A percentile compares a stretch with the other conserved stretches of the same genome.
Evolutionary conservation across 2,329 filamentous ascomycete genomes (phyloP).

Genomic region (Aspergillus intermedius): DNA sequence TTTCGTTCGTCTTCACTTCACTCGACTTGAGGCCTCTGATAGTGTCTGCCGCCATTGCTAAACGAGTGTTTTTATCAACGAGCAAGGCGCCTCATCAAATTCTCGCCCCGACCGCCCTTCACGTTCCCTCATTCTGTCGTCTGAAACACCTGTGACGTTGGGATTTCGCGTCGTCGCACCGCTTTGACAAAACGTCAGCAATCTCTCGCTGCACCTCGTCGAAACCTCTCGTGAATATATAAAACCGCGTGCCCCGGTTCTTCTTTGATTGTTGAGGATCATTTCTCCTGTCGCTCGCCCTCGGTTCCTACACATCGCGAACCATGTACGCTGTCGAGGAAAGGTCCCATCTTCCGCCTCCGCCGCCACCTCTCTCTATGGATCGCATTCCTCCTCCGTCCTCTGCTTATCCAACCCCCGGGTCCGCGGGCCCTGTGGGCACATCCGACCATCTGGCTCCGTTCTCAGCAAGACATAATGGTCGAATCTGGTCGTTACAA

Average conservation of each 20-base stretch:
- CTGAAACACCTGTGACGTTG: conserved; percentile 20
- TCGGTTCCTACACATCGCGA: conserved; percentile 20
- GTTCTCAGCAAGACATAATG: conserved; percentile 36
- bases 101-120: conserved; percentile 7
- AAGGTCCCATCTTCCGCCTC: conserved; percentile 29
- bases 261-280: conserved; percentile 5
- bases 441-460: conserved; percentile 32
- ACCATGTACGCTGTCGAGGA: conserved; percentile 36
- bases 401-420: conserved; percentile 30
- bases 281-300: conserved; percentile 10
- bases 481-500: conserved; percentile 54
- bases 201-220: conserved; percentile 12
- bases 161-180: conserved; percentile 18
- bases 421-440: conserved; percentile 25
- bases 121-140: conserved; percentile 7
- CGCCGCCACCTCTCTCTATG: conserved; percentile 31
- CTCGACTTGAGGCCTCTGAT: too few relatives aligned
- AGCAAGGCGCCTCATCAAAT: conserved; percentile 1
- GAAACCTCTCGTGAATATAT: not conserved
- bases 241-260: not conserved
- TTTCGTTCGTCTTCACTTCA: not conserved
- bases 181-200: not conserved
- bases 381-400: conserved; percentile 33
- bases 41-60: too few relatives aligned
- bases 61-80: too few relatives aligned